These are phyloP conservation scores for Lipomyces starkeyi DNA, from an alignment of 805 yeast genomes.

Conservation along the genomic window DNA sequence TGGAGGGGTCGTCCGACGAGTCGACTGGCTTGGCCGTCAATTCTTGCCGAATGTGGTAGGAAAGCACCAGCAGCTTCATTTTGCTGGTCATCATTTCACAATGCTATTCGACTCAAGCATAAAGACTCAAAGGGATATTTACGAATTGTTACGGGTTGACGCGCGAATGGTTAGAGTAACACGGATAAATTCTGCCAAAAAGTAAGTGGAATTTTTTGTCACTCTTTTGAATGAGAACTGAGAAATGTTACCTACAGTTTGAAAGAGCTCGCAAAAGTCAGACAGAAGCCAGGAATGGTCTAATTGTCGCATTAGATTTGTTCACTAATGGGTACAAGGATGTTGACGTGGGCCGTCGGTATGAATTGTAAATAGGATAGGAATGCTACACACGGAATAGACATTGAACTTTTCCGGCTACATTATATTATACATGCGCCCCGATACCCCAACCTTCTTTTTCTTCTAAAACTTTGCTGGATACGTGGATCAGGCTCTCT, in stretches of 20 bases:
- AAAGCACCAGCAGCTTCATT: constrained; percentile 86
- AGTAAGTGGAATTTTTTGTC: neutral
- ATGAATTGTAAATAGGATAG: neutral
- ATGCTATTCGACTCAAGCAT: constrained; percentile 87
- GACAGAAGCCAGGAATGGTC: constrained; percentile 1
- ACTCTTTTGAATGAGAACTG: neutral
- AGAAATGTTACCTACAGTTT: constrained; percentile 3
- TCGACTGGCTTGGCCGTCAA: constrained; percentile 77
- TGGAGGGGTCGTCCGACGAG: constrained; percentile 91
- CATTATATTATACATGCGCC: neutral
- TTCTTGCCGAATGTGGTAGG: constrained; percentile 80
- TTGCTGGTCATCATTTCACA: constrained; percentile 86
- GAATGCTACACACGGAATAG: neutral
- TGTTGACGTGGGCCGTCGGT: neutral
- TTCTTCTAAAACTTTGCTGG: neutral
- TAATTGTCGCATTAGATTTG: neutral
- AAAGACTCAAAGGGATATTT: constrained; percentile 82
- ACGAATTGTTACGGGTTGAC: constrained; percentile 79
- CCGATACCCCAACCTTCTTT: neutral
- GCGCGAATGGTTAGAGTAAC: constrained; percentile 88
- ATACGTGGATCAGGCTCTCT: neutral
- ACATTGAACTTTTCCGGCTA: neutral
- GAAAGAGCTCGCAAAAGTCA: constrained; percentile 12
- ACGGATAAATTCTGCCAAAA: constrained; percentile 45
- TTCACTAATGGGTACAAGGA: neutral